Percentiles rank a stretch among this genome's conserved stretches.
These are phyloP conservation scores for Penstemon newberryi DNA, from an alignment of 257 asterid species.

Conservation along the genomic window DNA sequence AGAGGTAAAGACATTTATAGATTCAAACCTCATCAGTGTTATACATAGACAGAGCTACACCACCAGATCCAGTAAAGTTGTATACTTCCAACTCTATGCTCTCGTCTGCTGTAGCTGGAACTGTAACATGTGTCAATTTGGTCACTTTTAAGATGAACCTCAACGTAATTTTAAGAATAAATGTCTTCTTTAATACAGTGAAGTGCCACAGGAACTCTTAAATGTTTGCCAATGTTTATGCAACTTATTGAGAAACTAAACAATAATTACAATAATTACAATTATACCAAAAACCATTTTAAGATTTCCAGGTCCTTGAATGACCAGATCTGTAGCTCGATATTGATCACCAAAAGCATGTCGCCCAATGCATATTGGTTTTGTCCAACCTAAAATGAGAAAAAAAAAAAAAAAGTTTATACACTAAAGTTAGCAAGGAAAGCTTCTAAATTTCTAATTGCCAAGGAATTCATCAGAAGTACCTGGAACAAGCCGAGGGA, in stretches of 20 bases:
- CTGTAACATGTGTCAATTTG: constrained; percentile 36
- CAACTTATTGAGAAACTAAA: constrained; percentile 9
- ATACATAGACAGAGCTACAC: constrained; percentile 71
- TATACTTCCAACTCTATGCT: constrained; percentile 58
- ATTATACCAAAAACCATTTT: constrained; percentile 58
- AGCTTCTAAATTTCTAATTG: constrained; percentile 1
- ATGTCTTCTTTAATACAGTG: constrained; percentile 3
- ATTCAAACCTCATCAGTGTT: constrained; percentile 69
- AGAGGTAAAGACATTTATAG: constrained; percentile 11
- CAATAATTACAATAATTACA: background rate
- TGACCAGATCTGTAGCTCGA: constrained; percentile 61
- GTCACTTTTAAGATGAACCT: constrained; percentile 7
- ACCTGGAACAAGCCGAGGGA: constrained; percentile 70
- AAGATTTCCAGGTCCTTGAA: constrained; percentile 59
- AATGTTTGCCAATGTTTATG: background rate
- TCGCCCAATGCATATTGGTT: constrained; percentile 71
- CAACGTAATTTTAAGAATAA: constrained; percentile 15
- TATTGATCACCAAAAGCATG: constrained; percentile 76
- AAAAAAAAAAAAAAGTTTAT: background rate
- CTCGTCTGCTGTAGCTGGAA: constrained; percentile 42
- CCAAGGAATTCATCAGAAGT: constrained; percentile 27
- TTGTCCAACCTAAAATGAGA: constrained; percentile 54
- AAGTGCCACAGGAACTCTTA: background rate
- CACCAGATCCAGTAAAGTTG: constrained; percentile 59
- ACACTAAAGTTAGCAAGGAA: background rate